Conservation (phyloP, 257 asterid genomes). For the Lycium ferocissimum region DNA sequence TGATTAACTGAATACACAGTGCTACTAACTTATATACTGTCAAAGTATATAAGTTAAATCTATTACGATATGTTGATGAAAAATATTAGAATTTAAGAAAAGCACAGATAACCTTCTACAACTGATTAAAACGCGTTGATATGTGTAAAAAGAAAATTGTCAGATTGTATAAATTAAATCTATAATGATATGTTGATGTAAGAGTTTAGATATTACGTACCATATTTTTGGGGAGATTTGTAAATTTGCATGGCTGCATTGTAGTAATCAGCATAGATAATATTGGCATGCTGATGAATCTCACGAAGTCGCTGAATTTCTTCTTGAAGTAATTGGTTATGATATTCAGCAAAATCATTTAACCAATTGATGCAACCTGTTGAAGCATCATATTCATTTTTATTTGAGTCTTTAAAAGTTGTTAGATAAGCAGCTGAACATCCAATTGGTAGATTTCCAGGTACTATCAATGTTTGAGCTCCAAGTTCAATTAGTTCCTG, state of each 20-base stretch:
- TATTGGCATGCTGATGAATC: slow-evolving; percentile 40
- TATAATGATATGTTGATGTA: no score
- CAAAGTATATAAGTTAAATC: no score
- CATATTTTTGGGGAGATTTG: neutral
- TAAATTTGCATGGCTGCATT: slow-evolving; percentile 38
- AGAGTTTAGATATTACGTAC: neutral
- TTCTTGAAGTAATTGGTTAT: slow-evolving; percentile 39
- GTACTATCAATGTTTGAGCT: slow-evolving; percentile 29
- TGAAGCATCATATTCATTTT: slow-evolving; percentile 35
- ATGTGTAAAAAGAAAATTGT: no score
- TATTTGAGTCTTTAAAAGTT: neutral
- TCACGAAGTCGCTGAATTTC: slow-evolving; percentile 34
- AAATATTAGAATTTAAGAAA: no score
- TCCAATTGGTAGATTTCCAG: slow-evolving; percentile 34
- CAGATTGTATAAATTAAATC: no score
- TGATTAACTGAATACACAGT: no score
- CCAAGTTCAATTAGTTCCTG: slow-evolving; percentile 34
- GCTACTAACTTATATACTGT: no score
- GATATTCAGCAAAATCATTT: slow-evolving; percentile 40
- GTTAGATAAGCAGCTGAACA: slow-evolving; percentile 27
- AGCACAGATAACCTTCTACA: no score
- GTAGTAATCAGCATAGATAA: slow-evolving; percentile 55
- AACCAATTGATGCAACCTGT: slow-evolving; percentile 51
- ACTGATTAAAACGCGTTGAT: no score
- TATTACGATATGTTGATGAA: no score